A percentile compares a stretch with the other conserved stretches of the same genome.
Evolutionary conservation across 768 basidiomycete species (phyloP).

Genomic region (Tricholoma sp.): DNA sequence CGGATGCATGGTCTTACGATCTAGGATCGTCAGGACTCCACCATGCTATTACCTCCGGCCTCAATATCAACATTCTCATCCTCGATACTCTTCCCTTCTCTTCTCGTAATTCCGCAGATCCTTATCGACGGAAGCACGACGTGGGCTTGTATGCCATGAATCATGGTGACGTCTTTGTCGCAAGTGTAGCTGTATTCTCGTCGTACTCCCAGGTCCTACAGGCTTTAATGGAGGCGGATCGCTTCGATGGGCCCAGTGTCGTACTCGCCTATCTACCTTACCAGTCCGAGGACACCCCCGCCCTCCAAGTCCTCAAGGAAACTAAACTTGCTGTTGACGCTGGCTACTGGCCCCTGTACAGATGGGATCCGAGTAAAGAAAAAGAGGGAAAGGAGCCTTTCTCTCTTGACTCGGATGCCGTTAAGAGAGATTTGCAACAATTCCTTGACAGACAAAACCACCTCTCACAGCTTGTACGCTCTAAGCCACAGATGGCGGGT

Average conservation of each 20-base stretch:
- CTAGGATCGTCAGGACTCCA: conserved; percentile 94
- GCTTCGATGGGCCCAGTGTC: conserved; percentile 83
- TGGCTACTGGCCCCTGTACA: conserved; percentile 97
- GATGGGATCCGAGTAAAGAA: conserved; percentile 93
- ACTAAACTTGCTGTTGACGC: conserved; percentile 95
- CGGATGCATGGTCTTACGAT: conserved; percentile 97
- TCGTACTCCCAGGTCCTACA: conserved; percentile 95
- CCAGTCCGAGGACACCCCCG: conserved; percentile 64
- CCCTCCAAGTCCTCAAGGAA: conserved; percentile 91
- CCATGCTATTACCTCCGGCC: conserved; percentile 85
- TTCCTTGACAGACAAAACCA: conserved; percentile 98
- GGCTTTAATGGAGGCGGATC: conserved; percentile 86
- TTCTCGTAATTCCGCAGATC: conserved; percentile 61
- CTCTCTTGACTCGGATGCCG: conserved; percentile 84
- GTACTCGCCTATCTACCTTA: conserved; percentile 95
- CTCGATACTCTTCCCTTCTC: conserved; percentile 92
- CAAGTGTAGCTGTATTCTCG: conserved; percentile 91
- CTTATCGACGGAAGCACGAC: conserved; percentile 85
- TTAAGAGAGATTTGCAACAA: conserved; percentile 89
- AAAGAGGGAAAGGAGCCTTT: conserved; percentile 75
- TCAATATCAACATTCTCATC: conserved; percentile 93
- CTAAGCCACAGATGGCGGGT: conserved; percentile 72
- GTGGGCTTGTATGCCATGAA: conserved; percentile 98
- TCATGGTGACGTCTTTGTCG: conserved; percentile 94
- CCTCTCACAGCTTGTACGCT: conserved; percentile 84